Evolutionary conservation across 192 early-diverging fungal genomes (phyloP).

Genomic region (Umbelopsis ramanniana): DNA sequence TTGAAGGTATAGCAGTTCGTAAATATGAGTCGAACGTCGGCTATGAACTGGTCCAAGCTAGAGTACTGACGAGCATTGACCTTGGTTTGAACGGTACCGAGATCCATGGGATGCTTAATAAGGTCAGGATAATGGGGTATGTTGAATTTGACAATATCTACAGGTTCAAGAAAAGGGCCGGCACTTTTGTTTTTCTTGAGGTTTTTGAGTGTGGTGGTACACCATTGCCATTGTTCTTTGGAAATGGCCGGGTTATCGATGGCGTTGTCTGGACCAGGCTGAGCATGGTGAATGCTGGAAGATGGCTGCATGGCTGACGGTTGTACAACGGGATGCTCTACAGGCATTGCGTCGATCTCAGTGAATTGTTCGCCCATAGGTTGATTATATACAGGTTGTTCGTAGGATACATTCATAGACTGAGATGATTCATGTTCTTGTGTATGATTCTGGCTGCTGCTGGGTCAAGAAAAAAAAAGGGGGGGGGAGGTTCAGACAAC

Average conservation of each 20-base stretch:
- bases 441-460: too few species aligned
- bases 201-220: constrained; percentile 50
- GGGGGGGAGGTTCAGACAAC: too few species aligned
- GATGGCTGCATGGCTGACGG: background rate
- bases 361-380: too few species aligned
- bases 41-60: constrained; percentile 43
- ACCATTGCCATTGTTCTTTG: constrained; percentile 23
- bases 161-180: constrained; percentile 79
- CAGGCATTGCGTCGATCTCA: too few species aligned
- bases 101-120: constrained; percentile 80
- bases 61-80: constrained; percentile 45
- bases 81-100: constrained; percentile 54
- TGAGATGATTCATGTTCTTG: too few species aligned
- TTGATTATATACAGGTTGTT: too few species aligned
- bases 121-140: constrained; percentile 75
- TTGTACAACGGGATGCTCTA: background rate
- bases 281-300: background rate
- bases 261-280: background rate
- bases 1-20: constrained; percentile 84
- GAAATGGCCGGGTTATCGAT: background rate
- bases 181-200: constrained; percentile 79
- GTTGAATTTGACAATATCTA: constrained; percentile 67
- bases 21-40: constrained; percentile 71
- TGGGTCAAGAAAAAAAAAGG: too few species aligned
- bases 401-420: too few species aligned